These are phyloP conservation scores for Wallacemonas rigidus DNA, from an alignment of 208 protist species.

Conservation along the genomic window DNA sequence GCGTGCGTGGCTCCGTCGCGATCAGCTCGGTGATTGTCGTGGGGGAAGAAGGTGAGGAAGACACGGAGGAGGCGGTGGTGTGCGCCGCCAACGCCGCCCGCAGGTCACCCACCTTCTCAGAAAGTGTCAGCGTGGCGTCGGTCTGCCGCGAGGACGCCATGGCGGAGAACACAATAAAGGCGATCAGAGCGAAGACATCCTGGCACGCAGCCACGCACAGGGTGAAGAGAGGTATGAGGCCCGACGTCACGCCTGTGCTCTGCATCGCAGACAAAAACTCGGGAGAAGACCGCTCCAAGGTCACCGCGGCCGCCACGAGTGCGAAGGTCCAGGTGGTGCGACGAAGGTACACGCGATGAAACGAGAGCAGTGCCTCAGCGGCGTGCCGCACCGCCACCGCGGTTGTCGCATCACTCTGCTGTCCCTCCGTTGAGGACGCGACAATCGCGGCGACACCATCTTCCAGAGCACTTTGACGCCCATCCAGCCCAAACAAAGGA, in stretches of 20 bases:
- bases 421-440: background rate
- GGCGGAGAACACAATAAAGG: slow-evolving; percentile 24
- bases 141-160: slow-evolving; percentile 14
- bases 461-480: background rate
- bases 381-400: background rate
- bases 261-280: slow-evolving; percentile 30
- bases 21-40: too few relatives aligned
- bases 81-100: background rate
- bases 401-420: background rate
- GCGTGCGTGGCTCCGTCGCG: background rate
- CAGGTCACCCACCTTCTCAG: background rate
- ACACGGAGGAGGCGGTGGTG: background rate
- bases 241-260: slow-evolving; percentile 18
- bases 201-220: slow-evolving; percentile 29
- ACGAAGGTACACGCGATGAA: slow-evolving; percentile 16
- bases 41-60: background rate
- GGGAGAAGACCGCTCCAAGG: slow-evolving; percentile 31
- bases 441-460: background rate
- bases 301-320: slow-evolving; percentile 23
- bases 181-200: slow-evolving; percentile 24
- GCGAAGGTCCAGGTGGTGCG: slow-evolving; percentile 27
- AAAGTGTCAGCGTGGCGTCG: background rate
- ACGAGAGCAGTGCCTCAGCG: slow-evolving; percentile 11
- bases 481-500: background rate
- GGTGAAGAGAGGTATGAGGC: slow-evolving; percentile 24